Evolutionary conservation across 2,329 filamentous ascomycete genomes (phyloP).

Genomic region (Fusarium austroafricanum): DNA sequence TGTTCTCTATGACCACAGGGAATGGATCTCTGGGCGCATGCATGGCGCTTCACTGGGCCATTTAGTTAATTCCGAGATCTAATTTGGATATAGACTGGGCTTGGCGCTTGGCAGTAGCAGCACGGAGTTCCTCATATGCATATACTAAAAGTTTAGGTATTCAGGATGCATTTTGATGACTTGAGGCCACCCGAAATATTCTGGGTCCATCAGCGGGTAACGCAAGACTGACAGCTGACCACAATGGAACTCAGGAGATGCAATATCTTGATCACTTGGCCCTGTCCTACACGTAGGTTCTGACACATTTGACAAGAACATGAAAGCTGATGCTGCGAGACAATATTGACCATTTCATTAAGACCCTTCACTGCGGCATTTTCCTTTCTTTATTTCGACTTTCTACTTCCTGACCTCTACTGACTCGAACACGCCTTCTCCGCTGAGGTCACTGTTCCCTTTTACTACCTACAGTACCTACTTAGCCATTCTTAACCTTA

Average conservation of each 20-base stretch:
- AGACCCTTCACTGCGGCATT: conserved; percentile 26
- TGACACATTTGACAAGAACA: neutral
- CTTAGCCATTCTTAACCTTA: neutral
- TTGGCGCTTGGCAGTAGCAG: conserved; percentile 2
- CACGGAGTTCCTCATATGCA: neutral
- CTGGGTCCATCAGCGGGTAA: neutral
- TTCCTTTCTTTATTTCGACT: neutral
- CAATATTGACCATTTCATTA: neutral
- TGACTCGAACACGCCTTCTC: conserved; percentile 10
- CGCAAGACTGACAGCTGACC: conserved; percentile 19
- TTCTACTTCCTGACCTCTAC: neutral
- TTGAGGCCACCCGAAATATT: neutral
- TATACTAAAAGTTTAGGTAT: neutral
- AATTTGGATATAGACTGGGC: neutral
- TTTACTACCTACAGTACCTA: neutral
- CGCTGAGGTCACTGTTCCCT: conserved; percentile 1
- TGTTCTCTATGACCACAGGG: neutral
- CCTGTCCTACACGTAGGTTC: conserved; percentile 1
- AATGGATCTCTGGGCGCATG: neutral
- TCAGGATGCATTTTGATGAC: neutral
- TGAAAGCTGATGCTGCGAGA: neutral
- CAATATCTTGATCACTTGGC: conserved; percentile 7
- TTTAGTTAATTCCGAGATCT: neutral
- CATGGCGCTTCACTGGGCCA: neutral
- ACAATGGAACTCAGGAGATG: neutral